A percentile compares a stretch with the other conserved stretches of the same genome.
Conservation (phyloP, 768 basidiomycete genomes). For the Coprinopsis sp. region DNA sequence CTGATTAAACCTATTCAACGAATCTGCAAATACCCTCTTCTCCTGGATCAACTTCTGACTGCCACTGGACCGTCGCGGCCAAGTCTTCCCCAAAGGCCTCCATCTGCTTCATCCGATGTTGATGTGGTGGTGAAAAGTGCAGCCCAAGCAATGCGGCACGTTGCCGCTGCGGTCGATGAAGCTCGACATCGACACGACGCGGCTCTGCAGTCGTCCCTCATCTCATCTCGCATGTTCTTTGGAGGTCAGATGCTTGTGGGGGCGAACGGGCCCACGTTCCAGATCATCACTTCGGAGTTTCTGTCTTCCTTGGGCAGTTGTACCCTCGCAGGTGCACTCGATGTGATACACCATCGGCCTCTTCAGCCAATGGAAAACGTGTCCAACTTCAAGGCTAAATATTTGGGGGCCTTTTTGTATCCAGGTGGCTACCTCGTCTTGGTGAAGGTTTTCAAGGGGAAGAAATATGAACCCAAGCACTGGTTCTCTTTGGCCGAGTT, state of each 20-base stretch:
- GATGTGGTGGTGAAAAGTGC: constrained; percentile 48
- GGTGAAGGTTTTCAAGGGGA: constrained; percentile 79
- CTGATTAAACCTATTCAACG: constrained; percentile 97
- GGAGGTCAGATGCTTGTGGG: constrained; percentile 13
- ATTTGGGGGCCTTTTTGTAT: constrained; percentile 88
- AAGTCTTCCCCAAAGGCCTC: constrained; percentile 14
- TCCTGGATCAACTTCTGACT: constrained; percentile 67
- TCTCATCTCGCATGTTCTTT: constrained; percentile 59
- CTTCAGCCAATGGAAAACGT: constrained; percentile 37
- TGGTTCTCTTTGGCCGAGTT: constrained; percentile 82
- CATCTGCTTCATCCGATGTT: constrained; percentile 26
- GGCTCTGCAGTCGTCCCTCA: constrained; percentile 59
- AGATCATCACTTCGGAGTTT: constrained; percentile 49
- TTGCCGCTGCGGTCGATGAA: constrained; percentile 76
- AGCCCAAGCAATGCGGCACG: constrained; percentile 67
- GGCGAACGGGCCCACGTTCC: constrained; percentile 26
- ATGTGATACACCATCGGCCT: constrained; percentile 73
- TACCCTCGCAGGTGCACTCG: constrained; percentile 78
- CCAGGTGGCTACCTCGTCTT: constrained; percentile 80
- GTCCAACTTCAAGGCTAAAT: constrained; percentile 69
- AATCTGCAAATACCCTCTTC: constrained; percentile 91
- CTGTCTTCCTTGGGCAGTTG: constrained; percentile 74
- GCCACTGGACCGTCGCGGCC: constrained; percentile 27
- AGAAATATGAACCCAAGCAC: constrained; percentile 78
- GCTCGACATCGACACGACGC: constrained; percentile 66